Evolutionary conservation across 1,284 basidiomycete species (phyloP), one percentile per base, ranked within the genome.

Genomic region (Acaromyces ingoldii): DNA sequence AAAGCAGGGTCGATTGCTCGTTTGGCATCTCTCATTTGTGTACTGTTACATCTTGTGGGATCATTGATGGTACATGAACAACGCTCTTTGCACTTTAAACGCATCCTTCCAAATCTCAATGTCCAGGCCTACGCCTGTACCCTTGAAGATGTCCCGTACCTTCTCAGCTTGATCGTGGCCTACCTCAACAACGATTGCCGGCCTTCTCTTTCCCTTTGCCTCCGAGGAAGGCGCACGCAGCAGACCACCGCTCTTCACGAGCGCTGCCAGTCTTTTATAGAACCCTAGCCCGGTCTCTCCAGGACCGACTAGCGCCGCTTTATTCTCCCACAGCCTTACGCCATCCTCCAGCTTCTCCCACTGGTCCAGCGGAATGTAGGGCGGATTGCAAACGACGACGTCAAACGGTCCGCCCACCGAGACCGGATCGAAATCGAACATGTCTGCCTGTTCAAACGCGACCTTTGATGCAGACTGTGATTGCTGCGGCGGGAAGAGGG

Each of bases 331-430:
- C 13, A 31, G 22, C 25, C 47, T 21, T 22, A 53, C 51, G 15
- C 70, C 53, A 33, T 82, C 77, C 71, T 85, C 51, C 15, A 56
- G 45, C 28, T 6, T 15, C 11, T 56, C 22, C 36, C 44, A 92
- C 54, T 88, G 85, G 30, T 74, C 56, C 50, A 73, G 78, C 19
- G 89, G 80, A 64, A 96, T 89, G 77, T 95, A 95, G 5, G 91
- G 91, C n/a, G 91, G 91, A 76, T 95, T 96, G 11, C 87, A 85
- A 4, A 89, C 89, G 63, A 96, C 77, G 53, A 95, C 76, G 76
- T 91, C 84, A 74, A 86, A 85, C 2, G 30, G 30, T 6, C 44
- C 43, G 6, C 9, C 37, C 13, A 33, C 13, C 29, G n/a, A 40
- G 24, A 9, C 19, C 15, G 21, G 2, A 9, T 11, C 22, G 4